Evolutionary conservation across 306 rosid genomes (phyloP), one percentile per base, ranked within the genome.

Genomic region (Malus sieversii): DNA sequence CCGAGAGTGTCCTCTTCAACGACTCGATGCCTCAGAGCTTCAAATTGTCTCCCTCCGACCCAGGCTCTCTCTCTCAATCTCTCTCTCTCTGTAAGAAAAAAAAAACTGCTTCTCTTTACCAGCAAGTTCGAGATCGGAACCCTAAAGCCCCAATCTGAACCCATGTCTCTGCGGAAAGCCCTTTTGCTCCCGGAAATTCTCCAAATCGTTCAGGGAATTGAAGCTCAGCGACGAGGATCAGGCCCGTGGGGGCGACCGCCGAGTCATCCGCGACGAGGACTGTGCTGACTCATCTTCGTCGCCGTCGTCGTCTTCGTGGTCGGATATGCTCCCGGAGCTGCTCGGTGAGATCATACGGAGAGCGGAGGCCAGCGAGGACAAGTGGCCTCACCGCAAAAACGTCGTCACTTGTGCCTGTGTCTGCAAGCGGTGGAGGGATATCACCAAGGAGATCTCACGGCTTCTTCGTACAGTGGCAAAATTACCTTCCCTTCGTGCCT

Each of bases 401-500:
- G 96, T 96, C 44, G 99, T 96, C 48, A 82, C 96, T 1, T 92
- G 92, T 61, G 98, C 97, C 4, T 91, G 99, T 60, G 97, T 96
- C 15, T 96, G 99, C 67, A 96, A 96, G 84, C 86, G 96, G 30
- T 96, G 99, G 99, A 89, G 98, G 61, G 92, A 96, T 46, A 71
- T 85, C 29, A 84, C 98, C 6, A 89, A 87, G 58, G 89, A 96
- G 88, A 84, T 92, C 86, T 92, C 84, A 0, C 73, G 75, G 10
- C 85, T 5, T 88, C 97, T 22, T 79, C 84, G 0, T 83, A 74
- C 23, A 74, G 65, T 44, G 93, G 97, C 11, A 90, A 63, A 85
- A 96, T 96, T 72, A 92, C 99, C 45, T 96, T 96, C 81, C 99
- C 99, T 48, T 89, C 99, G 30, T 96, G 92, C 68, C 99, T 96